Conservation (phyloP, 768 basidiomycete genomes). For the Collybia sp. region DNA sequence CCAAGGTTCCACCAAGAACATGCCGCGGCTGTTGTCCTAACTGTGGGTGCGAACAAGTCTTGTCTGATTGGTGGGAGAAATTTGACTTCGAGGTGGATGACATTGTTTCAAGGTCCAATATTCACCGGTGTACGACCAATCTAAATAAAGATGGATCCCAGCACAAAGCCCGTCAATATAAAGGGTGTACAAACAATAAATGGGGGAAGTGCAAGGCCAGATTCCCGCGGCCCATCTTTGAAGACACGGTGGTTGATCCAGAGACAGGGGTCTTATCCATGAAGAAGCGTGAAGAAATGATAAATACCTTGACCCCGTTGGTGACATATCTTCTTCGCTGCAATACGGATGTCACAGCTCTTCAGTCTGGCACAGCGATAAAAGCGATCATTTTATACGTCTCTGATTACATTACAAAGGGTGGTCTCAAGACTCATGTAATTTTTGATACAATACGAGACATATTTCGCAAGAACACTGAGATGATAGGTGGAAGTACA, state of each 20-base stretch:
- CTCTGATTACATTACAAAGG: constrained; percentile 33
- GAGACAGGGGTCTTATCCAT: constrained; percentile 19
- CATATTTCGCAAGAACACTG: constrained; percentile 16
- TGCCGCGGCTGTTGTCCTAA: neutral
- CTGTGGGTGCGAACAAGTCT: constrained; percentile 4
- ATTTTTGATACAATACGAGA: constrained; percentile 22
- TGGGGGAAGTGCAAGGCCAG: constrained; percentile 23
- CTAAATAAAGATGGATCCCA: constrained; percentile 1
- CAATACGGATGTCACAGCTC: constrained; percentile 29
- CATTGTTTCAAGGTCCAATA: constrained; percentile 19
- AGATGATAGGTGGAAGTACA: constrained; percentile 12
- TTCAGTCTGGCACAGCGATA: constrained; percentile 29
- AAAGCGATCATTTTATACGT: constrained; percentile 27
- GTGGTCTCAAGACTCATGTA: constrained; percentile 22
- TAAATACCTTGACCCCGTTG: constrained; percentile 24
- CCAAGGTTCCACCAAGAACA: neutral
- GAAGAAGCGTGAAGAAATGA: constrained; percentile 23
- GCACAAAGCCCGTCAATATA: constrained; percentile 6
- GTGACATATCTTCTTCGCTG: constrained; percentile 25
- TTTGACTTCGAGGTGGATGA: constrained; percentile 19
- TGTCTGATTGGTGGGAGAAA: constrained; percentile 12
- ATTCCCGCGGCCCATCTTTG: constrained; percentile 21
- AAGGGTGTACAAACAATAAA: constrained; percentile 21
- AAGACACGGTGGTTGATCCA: constrained; percentile 14
- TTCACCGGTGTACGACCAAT: constrained; percentile 20